phyloP scores from a whole-genome alignment of 208 protist genomes.

The Leishmania tarentolae region DNA sequence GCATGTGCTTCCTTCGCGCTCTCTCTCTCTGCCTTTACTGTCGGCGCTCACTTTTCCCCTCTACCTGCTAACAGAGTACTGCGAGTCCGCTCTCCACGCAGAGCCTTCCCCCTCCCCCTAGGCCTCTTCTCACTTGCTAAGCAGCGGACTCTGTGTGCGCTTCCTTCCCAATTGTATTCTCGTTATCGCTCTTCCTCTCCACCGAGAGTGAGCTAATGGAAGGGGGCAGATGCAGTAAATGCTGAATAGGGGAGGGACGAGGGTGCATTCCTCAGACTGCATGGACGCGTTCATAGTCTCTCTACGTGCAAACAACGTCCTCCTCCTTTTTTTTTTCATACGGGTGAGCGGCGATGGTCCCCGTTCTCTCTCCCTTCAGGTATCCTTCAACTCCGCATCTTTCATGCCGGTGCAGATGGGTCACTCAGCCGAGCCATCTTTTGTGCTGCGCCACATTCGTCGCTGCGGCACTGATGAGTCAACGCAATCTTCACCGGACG shows the following conservation, averaged over 20 bases:
- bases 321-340: background rate
- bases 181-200: background rate
- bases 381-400: background rate
- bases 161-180: background rate
- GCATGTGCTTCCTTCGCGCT: background rate
- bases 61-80: background rate
- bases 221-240: background rate
- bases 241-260: background rate
- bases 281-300: background rate
- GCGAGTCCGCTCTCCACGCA: background rate
- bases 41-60: background rate
- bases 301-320: background rate
- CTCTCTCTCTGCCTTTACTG: background rate
- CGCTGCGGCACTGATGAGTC: background rate
- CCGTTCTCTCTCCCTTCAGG: background rate
- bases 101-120: background rate
- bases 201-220: background rate
- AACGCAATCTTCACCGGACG: background rate
- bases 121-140: background rate
- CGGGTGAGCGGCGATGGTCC: background rate
- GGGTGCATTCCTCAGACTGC: background rate
- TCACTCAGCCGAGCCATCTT: background rate
- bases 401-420: background rate
- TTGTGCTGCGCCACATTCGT: constrained; percentile 26
- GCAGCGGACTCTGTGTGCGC: background rate